Percentiles rank a stretch among this genome's conserved stretches.
These are phyloP conservation scores for Golubevia pallescens DNA, from an alignment of 1,284 basidiomycete genomes.

Conservation along the genomic window DNA sequence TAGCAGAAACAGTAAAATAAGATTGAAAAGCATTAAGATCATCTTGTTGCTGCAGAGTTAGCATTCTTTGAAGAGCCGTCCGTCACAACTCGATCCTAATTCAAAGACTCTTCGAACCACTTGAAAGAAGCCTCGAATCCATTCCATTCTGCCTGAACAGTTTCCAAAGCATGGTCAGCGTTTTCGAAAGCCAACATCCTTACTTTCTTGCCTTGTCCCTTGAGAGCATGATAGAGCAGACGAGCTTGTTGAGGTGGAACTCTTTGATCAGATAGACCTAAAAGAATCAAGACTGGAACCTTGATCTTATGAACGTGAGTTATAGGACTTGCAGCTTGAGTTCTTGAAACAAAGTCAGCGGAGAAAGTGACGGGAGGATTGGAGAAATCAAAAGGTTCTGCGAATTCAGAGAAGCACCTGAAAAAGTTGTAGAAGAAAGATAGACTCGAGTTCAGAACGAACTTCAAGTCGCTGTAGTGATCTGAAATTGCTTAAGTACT, in stretches of 20 bases:
- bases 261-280: conserved; percentile 18
- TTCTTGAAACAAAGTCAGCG: neutral
- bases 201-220: conserved; percentile 2
- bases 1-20: no score
- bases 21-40: no score
- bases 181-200: conserved; percentile 14
- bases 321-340: conserved; percentile 15
- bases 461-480: no score
- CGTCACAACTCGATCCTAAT: no score
- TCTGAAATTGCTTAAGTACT: neutral
- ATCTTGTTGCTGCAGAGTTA: no score
- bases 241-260: conserved; percentile 21
- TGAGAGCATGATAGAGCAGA: conserved; percentile 19
- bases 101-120: neutral
- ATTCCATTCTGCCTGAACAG: conserved; percentile 13
- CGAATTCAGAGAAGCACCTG: conserved; percentile 19
- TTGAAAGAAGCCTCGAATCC: conserved; percentile 7
- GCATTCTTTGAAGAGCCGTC: no score
- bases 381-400: conserved; percentile 10
- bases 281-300: conserved; percentile 14
- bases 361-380: conserved; percentile 6
- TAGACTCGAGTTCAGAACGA: neutral
- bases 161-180: conserved; percentile 22
- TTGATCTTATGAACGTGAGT: conserved; percentile 10
- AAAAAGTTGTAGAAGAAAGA: neutral